A percentile compares a stretch with the other conserved stretches of the same genome.
Conservation (phyloP, 2,329 filamentous ascomycete genomes). For the Colletotrichum somersetense region DNA sequence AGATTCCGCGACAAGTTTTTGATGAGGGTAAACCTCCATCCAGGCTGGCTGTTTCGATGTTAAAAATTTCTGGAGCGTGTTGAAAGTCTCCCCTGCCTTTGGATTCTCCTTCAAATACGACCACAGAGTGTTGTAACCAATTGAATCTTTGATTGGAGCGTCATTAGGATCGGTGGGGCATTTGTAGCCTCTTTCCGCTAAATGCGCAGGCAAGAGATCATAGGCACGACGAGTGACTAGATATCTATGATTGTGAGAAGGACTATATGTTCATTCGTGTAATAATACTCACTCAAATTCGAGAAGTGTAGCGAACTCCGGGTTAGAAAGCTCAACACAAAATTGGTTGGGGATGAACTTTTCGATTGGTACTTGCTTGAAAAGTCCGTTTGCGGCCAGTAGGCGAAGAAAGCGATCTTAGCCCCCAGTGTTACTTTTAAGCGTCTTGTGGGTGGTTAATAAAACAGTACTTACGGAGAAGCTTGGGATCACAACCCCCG, state of each 20-base stretch:
- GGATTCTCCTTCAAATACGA: conserved; percentile 16
- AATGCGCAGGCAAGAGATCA: neutral
- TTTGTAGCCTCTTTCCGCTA: conserved; percentile 18
- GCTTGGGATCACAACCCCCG: conserved; percentile 12
- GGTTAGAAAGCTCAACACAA: conserved; percentile 11
- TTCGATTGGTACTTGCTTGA: conserved; percentile 1
- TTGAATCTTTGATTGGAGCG: neutral
- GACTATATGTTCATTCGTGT: fast-evolving
- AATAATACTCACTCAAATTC: conserved; percentile 7
- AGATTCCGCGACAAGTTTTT: conserved; percentile 1
- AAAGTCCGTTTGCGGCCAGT: conserved; percentile 9
- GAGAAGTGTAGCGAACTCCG: conserved; percentile 1
- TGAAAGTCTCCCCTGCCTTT: conserved; percentile 6
- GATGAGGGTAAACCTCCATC: conserved; percentile 27
- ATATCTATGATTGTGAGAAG: neutral
- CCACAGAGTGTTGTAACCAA: conserved; percentile 9
- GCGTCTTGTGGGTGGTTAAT: no score
- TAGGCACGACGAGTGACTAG: neutral
- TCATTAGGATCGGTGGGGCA: conserved; percentile 11
- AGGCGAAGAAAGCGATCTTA: conserved; percentile 24
- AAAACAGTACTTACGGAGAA: conserved; percentile 14
- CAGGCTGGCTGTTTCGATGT: conserved; percentile 14
- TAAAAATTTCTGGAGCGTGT: conserved; percentile 16
- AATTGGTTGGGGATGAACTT: conserved; percentile 16
- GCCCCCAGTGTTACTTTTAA: neutral